Conservation (phyloP, 257 asterid species). For the Rauvolfia tetraphylla region DNA sequence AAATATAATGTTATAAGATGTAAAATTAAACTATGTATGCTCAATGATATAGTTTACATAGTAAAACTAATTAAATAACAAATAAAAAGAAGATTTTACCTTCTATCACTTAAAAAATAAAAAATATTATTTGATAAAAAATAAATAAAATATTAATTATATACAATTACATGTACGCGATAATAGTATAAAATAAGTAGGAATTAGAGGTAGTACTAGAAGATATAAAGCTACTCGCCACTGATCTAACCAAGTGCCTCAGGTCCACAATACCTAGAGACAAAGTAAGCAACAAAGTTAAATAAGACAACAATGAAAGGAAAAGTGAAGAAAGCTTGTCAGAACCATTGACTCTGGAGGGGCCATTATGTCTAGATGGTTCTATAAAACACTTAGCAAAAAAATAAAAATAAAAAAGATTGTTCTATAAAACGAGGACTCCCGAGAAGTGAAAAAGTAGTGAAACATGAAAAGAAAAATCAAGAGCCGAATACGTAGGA, state of each 20-base stretch:
- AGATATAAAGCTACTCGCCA: background rate
- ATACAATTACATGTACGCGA: no score
- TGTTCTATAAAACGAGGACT: no score
- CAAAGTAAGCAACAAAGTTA: background rate
- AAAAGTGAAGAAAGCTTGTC: background rate
- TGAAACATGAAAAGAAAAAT: background rate
- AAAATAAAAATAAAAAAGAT: no score
- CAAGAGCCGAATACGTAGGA: background rate
- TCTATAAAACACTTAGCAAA: conserved; percentile 6
- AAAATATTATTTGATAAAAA: no score
- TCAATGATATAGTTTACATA: no score
- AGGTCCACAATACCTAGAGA: background rate
- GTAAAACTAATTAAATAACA: no score
- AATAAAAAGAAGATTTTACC: no score
- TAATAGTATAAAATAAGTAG: background rate
- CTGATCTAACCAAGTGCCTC: background rate
- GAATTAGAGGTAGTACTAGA: background rate
- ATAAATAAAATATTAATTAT: no score
- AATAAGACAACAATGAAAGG: background rate
- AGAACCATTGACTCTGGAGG: background rate
- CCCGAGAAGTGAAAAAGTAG: background rate
- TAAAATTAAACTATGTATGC: no score
- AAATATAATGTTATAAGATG: no score
- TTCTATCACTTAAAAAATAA: no score
- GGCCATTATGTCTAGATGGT: background rate